Evolutionary conservation across 306 rosid species (phyloP), one percentile per base, ranked within the genome.

Genomic region (Psophocarpus tetragonolobus): DNA sequence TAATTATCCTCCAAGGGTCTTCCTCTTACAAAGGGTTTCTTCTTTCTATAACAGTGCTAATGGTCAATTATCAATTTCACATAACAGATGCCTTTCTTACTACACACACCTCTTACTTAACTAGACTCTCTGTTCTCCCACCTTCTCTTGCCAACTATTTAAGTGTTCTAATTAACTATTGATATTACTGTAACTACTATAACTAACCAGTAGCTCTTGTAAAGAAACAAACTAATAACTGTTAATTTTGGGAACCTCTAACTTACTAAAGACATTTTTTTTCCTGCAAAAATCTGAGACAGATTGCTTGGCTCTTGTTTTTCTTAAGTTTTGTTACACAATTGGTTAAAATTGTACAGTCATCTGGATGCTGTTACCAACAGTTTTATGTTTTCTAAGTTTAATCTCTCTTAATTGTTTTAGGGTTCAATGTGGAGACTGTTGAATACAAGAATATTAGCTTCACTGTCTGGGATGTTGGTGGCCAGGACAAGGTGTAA

Each of bases 401-500:
- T 39, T 36, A 48, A 14, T 29, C 36, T 66, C 1, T 57, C 38
- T 6, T 3, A 30, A 42, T 69, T 74, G 56, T 75, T 68, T 54
- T 81, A 95, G 99, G 99, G 66, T 95, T 95, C 87, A 95, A 95
- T 82, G 99, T 95, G 84, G 99, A 95, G 89, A 95, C 99, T 10
- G 99, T 95, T 63, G 99, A 95, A 75, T 95, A 95, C 89, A 95
- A 95, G 86, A 95, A 95, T 84, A 95, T 95, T 80, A 95, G 99
- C 88, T 95, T 95, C 94, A 95, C 99, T 1, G 99, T 95, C 63
- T 95, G 99, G 99, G 99, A 95, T 88, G 99, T 95, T 13, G 99
- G 99, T 44, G 99, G 99, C 73, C 99, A 95, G 69, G 99, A 95
- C 87, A 95, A 95, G 99, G 99, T 92, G 67, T 78, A 68, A 42